phyloP scores from a whole-genome alignment of 768 basidiomycete species.

The Xanthoconium purpureum region DNA sequence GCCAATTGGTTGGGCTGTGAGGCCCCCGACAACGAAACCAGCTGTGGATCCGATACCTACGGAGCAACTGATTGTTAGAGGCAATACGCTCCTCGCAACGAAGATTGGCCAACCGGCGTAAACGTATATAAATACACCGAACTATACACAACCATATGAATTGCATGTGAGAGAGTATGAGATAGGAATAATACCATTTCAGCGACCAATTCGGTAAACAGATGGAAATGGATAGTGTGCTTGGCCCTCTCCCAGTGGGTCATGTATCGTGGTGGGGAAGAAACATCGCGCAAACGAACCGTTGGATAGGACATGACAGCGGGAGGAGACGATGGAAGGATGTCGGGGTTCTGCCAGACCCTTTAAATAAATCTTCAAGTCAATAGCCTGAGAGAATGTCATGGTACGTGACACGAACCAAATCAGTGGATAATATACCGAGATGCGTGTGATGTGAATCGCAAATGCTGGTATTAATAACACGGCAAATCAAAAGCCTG shows the following conservation, averaged over 20 bases:
- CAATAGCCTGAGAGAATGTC: not conserved
- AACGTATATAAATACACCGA: constrained; percentile 62
- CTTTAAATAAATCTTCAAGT: constrained; percentile 13
- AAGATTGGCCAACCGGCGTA: constrained; percentile 41
- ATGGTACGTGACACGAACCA: not conserved
- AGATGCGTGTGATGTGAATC: not conserved
- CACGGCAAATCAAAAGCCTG: not conserved
- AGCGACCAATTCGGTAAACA: constrained; percentile 57
- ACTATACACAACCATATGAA: constrained; percentile 28
- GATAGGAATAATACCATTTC: constrained; percentile 45
- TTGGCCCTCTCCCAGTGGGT: constrained; percentile 49
- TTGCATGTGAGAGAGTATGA: not conserved
- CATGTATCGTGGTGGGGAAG: constrained; percentile 38
- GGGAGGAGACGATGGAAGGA: not conserved
- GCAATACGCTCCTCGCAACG: not conserved
- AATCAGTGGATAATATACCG: not conserved
- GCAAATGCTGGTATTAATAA: not conserved
- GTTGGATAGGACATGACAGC: constrained; percentile 23
- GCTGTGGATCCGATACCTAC: constrained; percentile 56
- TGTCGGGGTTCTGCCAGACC: not conserved
- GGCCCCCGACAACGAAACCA: constrained; percentile 46
- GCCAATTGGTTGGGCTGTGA: constrained; percentile 42
- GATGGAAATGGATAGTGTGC: constrained; percentile 43
- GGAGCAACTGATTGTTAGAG: not conserved
- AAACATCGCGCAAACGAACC: constrained; percentile 43